Conservation (phyloP, 192 early-diverging fungal species). For the Allomyces macrogynus region DNA sequence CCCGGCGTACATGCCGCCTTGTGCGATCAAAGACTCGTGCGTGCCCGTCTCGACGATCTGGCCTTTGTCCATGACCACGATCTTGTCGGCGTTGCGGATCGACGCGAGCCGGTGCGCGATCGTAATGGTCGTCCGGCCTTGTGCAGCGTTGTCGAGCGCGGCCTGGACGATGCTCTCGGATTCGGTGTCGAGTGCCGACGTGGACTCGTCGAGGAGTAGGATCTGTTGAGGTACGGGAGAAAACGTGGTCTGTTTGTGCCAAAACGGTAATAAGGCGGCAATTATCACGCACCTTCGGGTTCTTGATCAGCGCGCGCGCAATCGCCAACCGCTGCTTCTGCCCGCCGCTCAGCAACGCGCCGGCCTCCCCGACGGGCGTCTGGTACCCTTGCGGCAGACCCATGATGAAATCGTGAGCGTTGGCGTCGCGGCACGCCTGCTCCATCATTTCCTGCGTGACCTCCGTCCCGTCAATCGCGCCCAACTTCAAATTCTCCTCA, state of each 20-base stretch:
- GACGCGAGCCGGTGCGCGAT: conserved; percentile 21
- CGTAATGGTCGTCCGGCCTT: conserved; percentile 37
- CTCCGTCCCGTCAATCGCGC: conserved; percentile 23
- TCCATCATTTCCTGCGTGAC: conserved; percentile 23
- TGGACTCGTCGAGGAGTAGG: conserved; percentile 58
- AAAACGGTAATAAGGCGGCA: no score
- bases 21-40: conserved; percentile 9
- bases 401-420: conserved; percentile 55
- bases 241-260: no score
- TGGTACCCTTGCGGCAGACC: conserved; percentile 59
- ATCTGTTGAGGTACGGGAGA: conserved; percentile 11
- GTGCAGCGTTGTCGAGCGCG: conserved; percentile 15
- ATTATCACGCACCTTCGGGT: conserved; percentile 27
- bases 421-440: conserved; percentile 40
- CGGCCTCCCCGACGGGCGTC: conserved; percentile 71
- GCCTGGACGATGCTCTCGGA: conserved; percentile 42
- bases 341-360: conserved; percentile 64
- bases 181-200: conserved; percentile 52
- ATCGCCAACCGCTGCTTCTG: conserved; percentile 68
- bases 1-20: conserved; percentile 11
- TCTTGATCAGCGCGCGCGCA: conserved; percentile 30
- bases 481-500: conserved; percentile 61
- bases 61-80: conserved; percentile 18
- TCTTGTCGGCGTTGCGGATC: conserved; percentile 18
- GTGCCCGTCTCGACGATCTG: conserved; percentile 18